Evolutionary conservation across 306 rosid species (phyloP).

Genomic region (Arachis hypogaea): DNA sequence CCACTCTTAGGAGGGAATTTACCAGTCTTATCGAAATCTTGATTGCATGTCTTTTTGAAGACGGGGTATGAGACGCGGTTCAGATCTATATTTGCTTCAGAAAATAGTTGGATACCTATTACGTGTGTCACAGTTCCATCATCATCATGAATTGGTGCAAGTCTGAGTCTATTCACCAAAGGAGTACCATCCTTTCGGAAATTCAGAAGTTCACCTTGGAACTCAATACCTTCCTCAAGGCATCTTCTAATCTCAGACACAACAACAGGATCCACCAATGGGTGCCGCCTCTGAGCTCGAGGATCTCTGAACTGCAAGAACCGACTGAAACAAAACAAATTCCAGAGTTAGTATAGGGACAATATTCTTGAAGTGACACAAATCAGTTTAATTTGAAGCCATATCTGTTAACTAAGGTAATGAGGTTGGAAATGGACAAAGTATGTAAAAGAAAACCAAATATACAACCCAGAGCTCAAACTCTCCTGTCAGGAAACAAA

Average conservation of each 20-base stretch:
- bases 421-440: slow-evolving; percentile 9
- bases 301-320: slow-evolving; percentile 93
- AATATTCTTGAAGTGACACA: not conserved
- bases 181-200: slow-evolving; percentile 95
- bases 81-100: slow-evolving; percentile 84
- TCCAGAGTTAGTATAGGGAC: slow-evolving; percentile 20
- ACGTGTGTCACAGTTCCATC: slow-evolving; percentile 84
- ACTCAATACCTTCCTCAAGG: slow-evolving; percentile 82
- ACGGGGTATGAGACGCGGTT: slow-evolving; percentile 85
- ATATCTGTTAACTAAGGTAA: slow-evolving; percentile 4
- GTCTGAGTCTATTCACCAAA: slow-evolving; percentile 77
- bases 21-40: slow-evolving; percentile 52
- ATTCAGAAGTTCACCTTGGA: slow-evolving; percentile 93
- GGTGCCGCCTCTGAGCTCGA: slow-evolving; percentile 93
- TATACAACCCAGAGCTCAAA: not conserved
- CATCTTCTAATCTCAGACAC: slow-evolving; percentile 95
- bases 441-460: not conserved
- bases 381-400: slow-evolving; percentile 19
- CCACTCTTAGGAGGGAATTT: slow-evolving; percentile 50
- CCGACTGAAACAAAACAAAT: slow-evolving; percentile 68
- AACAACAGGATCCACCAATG: slow-evolving; percentile 95
- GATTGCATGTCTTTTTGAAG: slow-evolving; percentile 72
- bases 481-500: not conserved
- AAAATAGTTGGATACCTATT: slow-evolving; percentile 86
- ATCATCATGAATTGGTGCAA: slow-evolving; percentile 83